Evolutionary conservation across 106 monocot genomes (phyloP), one percentile per base, ranked within the genome.

Genomic region (Dioscorea zingiberensis): DNA sequence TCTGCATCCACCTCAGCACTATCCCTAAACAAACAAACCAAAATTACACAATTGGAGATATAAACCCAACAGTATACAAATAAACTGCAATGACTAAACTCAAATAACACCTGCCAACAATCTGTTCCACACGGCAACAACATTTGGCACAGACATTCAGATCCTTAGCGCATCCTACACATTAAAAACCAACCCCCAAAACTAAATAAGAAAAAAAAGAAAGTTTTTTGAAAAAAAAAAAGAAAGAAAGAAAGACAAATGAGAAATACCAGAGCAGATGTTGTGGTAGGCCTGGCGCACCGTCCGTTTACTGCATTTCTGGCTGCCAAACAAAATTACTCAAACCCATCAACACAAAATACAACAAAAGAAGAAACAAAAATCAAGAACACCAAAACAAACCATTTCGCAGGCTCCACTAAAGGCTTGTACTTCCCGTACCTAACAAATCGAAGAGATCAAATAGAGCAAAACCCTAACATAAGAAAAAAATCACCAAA

Each of bases 381-480:
- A 38, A 18, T 25, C 15, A 44, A 46, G 18, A 14, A 47, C 2
- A 44, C 1, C 23, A 45, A 0, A 2, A 47, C 15, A 45, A 70
- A 97, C 95, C 95, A 97, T 69, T 97, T 97, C 0, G 91, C 85
- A 0, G 95, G 91, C 67, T 97, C 95, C 11, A 75, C 65, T 9
- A 97, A 65, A 26, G 88, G 78, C 91, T 97, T 97, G 78, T 97
- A 97, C 73, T 91, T 97, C 0, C 95, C 95, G 27, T 97, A 97
- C 77, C 95, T 97, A 66, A 9, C 15, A 54, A 16, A 74, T 10
- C 27, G 55, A 62, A 27, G 21, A 15, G 6, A 59, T 59, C 57
- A 59, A 58, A 14, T 10, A 65, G 27, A 27, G 51, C 56, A 65
- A 2, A 25, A 62, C 58, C 44, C 11, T 12, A 63, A 25, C 8